Evolutionary conservation across 2,329 filamentous ascomycete genomes (phyloP), one percentile per base, ranked within the genome.

Genomic region (Fusarium solani-melongenae): DNA sequence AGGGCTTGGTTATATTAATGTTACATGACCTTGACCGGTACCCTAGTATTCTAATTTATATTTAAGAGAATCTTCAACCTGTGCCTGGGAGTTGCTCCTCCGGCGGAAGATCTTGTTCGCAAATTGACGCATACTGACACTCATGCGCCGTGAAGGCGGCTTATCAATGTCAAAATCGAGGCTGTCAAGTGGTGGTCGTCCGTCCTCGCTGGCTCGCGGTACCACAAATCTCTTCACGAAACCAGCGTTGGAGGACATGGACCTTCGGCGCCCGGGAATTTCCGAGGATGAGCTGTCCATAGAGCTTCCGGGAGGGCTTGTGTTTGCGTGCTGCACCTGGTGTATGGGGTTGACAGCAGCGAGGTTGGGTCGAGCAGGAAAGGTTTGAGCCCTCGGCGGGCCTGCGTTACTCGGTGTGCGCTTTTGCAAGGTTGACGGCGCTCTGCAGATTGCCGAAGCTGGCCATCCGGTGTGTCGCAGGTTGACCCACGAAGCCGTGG

Each of bases 401-500:
- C 66, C 64, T 34, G 66, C 60, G 24, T 70, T 75, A 55, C 72
- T 76, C 12, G 74, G 61, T 24, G 70, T 74, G 20, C 80, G 77
- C 60, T 77, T 72, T 46, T 78, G 77, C 3, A 76, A 70, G 15
- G 77, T 71, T 6, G 72, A 64, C 5, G 80, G 69, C 60, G 76
- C 66, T 66, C 79, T 81, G 24, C 79, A 79, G 14, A 78, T 77
- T 15, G 76, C 80, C 5, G 77, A 77, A 4, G 71, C 75, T n/a
- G 81, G 81, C 81, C 81, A 83, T 24, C 80, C 82, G 27, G 76
- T 77, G 44, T 83, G 80, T 31, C 82, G 75, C 22, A 84, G 78
- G 53, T 79, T 80, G 55, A 84, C 76, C 82, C 82, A 84, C 12
- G 80, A 80, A 6, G 82, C 81, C 14, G 82, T 83, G 17, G 79